These are phyloP conservation scores for Crotalaria pallida DNA, from an alignment of 306 rosid species.

Conservation along the genomic window DNA sequence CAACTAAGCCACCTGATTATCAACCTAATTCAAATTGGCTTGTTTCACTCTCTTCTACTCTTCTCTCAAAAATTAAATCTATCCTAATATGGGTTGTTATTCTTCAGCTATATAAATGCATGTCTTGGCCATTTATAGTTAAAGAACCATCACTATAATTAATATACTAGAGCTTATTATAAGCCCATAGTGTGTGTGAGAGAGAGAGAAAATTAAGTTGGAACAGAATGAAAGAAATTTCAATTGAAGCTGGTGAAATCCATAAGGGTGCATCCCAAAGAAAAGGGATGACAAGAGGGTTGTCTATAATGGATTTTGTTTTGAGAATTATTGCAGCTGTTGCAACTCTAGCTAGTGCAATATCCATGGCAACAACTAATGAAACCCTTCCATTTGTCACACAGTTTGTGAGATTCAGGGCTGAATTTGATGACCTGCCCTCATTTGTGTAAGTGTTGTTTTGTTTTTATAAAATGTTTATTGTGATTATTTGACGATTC, in stretches of 20 bases:
- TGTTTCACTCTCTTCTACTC: background rate
- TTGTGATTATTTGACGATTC: background rate
- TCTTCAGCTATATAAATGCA: slow-evolving; percentile 14
- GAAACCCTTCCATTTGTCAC: slow-evolving; percentile 44
- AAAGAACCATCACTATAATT: background rate
- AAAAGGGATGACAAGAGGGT: slow-evolving; percentile 33
- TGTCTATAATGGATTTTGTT: slow-evolving; percentile 39
- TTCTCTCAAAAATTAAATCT: too few relatives aligned
- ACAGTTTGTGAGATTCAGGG: slow-evolving; percentile 35
- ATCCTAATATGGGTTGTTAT: background rate
- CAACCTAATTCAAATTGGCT: slow-evolving; percentile 22
- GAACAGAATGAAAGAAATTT: slow-evolving; percentile 15
- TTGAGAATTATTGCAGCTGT: slow-evolving; percentile 34
- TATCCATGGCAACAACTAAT: slow-evolving; percentile 34
- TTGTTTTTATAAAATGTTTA: background rate
- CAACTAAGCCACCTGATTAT: slow-evolving; percentile 12
- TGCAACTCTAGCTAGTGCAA: slow-evolving; percentile 36
- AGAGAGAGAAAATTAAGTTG: background rate
- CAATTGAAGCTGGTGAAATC: slow-evolving; percentile 23
- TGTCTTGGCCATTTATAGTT: background rate
- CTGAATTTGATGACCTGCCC: slow-evolving; percentile 50
- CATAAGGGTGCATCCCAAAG: background rate
- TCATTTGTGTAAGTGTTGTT: slow-evolving; percentile 35
- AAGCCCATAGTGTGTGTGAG: background rate
- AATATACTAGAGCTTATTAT: background rate